Conservation (phyloP, 768 basidiomycete genomes). For the Pleurotus platypus region DNA sequence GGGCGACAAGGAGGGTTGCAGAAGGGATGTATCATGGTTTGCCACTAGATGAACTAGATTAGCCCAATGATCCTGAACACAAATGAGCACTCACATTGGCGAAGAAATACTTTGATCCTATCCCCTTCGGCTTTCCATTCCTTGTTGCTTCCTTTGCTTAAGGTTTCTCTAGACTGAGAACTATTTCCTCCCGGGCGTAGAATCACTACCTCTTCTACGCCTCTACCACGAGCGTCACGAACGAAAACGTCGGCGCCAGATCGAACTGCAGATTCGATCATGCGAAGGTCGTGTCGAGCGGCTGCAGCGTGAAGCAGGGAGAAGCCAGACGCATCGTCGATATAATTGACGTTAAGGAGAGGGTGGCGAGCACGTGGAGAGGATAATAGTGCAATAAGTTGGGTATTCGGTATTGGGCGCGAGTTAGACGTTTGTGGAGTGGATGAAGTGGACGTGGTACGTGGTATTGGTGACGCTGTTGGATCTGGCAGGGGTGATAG, state of each 20-base stretch:
- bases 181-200: not conserved
- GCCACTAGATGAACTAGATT: slow-evolving; percentile 43
- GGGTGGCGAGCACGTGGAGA: slow-evolving; percentile 68
- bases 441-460: not conserved
- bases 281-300: slow-evolving; percentile 68
- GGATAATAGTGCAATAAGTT: slow-evolving; percentile 55
- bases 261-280: slow-evolving; percentile 81
- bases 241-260: slow-evolving; percentile 90
- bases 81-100: slow-evolving; percentile 61
- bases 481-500: slow-evolving; percentile 44
- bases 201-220: slow-evolving; percentile 3
- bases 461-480: slow-evolving; percentile 13
- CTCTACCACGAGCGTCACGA: slow-evolving; percentile 64
- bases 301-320: slow-evolving; percentile 88
- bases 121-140: slow-evolving; percentile 45
- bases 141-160: slow-evolving; percentile 2
- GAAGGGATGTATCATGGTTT: slow-evolving; percentile 74
- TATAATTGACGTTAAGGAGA: slow-evolving; percentile 59
- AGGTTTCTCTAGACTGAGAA: slow-evolving; percentile 6
- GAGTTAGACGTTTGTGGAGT: slow-evolving; percentile 16
- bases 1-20: slow-evolving; percentile 20
- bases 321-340: slow-evolving; percentile 75
- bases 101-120: slow-evolving; percentile 73
- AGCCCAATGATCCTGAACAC: not conserved
- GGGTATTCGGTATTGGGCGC: slow-evolving; percentile 27